These are phyloP conservation scores for Aspergillus latus DNA, from an alignment of 2,329 filamentous ascomycete genomes.

Conservation along the genomic window DNA sequence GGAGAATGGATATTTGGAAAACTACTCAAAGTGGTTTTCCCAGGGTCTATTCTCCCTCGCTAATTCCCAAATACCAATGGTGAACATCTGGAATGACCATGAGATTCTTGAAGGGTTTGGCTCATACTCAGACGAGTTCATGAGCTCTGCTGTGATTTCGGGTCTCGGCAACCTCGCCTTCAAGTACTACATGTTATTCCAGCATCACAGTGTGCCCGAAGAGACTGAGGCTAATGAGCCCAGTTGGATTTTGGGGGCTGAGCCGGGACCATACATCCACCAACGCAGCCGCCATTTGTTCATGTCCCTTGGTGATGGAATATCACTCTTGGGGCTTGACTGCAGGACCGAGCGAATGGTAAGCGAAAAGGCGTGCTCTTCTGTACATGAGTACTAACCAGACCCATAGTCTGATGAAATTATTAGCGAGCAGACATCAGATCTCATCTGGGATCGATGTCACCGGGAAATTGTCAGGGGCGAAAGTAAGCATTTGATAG, in stretches of 20 bases:
- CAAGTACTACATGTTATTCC: constrained; percentile 99
- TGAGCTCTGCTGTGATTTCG: constrained; percentile 84
- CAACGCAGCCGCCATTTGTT: constrained; percentile 84
- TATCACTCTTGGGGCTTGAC: constrained; percentile 84
- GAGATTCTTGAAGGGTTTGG: constrained; percentile 90
- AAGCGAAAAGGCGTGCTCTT: constrained; percentile 14
- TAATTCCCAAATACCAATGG: constrained; percentile 92
- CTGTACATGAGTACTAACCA: constrained; percentile 23
- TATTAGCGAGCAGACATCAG: constrained; percentile 76
- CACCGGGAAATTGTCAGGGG: constrained; percentile 81
- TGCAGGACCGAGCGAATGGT: constrained; percentile 84
- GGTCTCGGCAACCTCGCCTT: constrained; percentile 89
- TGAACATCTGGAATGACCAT: constrained; percentile 97
- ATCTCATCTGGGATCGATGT: constrained; percentile 81
- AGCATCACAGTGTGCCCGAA: constrained; percentile 82
- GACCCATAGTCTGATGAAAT: constrained; percentile 66
- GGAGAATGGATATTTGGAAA: constrained; percentile 81
- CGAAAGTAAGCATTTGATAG: constrained; percentile 84
- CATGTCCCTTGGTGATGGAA: constrained; percentile 73
- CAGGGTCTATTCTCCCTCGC: constrained; percentile 93
- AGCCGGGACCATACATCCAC: constrained; percentile 84
- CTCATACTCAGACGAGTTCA: constrained; percentile 88
- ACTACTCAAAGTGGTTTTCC: constrained; percentile 94
- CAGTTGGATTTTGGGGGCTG: constrained; percentile 81
- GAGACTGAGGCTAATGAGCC: constrained; percentile 83